Evolutionary conservation across 805 yeast genomes (phyloP).

Genomic region (Yarrowia sp.): DNA sequence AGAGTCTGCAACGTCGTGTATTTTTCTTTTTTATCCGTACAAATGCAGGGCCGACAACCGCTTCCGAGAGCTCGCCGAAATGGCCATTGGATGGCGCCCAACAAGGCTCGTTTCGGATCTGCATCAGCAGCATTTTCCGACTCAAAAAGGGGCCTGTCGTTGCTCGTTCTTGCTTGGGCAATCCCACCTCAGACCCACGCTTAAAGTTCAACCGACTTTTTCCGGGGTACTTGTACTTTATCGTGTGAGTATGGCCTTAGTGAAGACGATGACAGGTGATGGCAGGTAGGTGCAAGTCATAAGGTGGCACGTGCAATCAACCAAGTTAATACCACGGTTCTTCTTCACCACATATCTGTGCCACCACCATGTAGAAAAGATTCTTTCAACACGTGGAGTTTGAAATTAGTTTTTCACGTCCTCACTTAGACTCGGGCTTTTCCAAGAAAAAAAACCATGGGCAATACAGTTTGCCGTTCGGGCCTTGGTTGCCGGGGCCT

Average conservation of each 20-base stretch:
- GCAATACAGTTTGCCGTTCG: neutral
- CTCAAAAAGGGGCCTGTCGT: neutral
- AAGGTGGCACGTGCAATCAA: no score
- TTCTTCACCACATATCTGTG: no score
- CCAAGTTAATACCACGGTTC: no score
- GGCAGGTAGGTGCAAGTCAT: no score
- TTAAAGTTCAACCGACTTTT: constrained; percentile 22
- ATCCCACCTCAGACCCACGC: neutral
- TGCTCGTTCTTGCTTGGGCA: neutral
- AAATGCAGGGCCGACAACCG: neutral
- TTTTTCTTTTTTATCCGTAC: neutral
- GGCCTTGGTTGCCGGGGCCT: neutral
- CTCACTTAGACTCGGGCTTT: neutral
- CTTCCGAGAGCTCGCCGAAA: neutral
- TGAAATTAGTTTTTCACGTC: neutral
- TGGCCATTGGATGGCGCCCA: neutral
- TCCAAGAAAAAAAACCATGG: no score
- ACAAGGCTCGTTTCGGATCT: neutral
- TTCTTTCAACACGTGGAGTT: no score
- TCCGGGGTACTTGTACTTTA: constrained; percentile 18
- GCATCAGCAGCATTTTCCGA: neutral
- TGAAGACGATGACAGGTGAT: no score
- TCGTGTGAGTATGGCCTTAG: no score
- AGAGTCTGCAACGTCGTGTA: no score
- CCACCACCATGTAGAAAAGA: no score